Percentiles rank a stretch among this genome's conserved stretches.
Evolutionary conservation across 257 asterid genomes (phyloP).

Genomic region (Leptodermis oblonga): DNA sequence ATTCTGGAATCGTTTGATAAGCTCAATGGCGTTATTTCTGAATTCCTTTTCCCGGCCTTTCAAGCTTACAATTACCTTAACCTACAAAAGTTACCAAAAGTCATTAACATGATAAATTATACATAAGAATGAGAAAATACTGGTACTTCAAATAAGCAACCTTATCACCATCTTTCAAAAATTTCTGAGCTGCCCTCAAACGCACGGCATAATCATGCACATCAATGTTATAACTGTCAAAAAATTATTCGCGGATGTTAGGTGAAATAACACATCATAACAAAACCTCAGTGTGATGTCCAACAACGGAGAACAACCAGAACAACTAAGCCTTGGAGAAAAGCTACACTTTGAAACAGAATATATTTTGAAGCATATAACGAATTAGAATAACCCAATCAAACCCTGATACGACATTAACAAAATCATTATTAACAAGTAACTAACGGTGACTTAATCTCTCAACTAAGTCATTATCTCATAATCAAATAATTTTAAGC

Average conservation of each 20-base stretch:
- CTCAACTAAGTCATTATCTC: neutral
- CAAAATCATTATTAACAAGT: neutral
- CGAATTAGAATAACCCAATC: neutral
- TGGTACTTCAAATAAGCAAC: conserved; percentile 28
- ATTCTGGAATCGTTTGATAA: conserved; percentile 70
- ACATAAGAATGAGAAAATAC: conserved; percentile 8
- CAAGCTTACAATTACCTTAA: conserved; percentile 79
- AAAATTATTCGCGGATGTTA: conserved; percentile 3
- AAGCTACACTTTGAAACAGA: neutral
- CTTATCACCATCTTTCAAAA: conserved; percentile 91
- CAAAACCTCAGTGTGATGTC: neutral
- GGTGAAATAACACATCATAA: neutral
- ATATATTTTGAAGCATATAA: neutral
- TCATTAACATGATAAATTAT: neutral
- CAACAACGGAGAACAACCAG: neutral
- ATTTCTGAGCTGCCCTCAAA: conserved; percentile 83
- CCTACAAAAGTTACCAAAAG: conserved; percentile 46
- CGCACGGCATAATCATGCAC: conserved; percentile 95
- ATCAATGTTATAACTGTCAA: conserved; percentile 87
- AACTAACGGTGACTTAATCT: neutral
- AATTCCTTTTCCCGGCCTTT: conserved; percentile 94
- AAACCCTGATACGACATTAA: neutral
- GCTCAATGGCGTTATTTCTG: conserved; percentile 85
- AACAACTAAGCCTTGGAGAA: too few species aligned
- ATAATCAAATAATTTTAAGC: too few species aligned